A percentile compares a stretch with the other conserved stretches of the same genome.
phyloP scores from a whole-genome alignment of 2,329 filamentous ascomycete species.

The Penicillium expansum region DNA sequence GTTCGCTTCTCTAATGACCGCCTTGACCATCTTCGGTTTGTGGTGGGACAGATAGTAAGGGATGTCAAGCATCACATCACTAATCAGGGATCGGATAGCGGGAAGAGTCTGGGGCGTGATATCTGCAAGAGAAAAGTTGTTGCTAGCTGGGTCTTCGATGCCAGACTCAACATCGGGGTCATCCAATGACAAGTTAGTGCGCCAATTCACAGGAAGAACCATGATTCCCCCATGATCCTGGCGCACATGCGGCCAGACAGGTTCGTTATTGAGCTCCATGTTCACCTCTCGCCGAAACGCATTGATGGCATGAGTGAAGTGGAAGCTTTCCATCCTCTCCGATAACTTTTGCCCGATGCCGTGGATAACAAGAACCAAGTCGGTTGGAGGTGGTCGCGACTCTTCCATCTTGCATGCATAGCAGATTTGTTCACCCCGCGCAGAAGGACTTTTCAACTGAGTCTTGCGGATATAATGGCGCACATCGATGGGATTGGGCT shows the following conservation, averaged over 20 bases:
- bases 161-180: conserved; percentile 63
- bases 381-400: conserved; percentile 69
- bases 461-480: conserved; percentile 43
- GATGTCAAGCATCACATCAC: conserved; percentile 97
- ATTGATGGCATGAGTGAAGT: conserved; percentile 96
- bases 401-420: conserved; percentile 63
- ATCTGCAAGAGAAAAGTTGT: conserved; percentile 71
- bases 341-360: conserved; percentile 96
- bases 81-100: conserved; percentile 88
- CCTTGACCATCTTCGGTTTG: conserved; percentile 89
- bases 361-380: conserved; percentile 86
- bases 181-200: conserved; percentile 81
- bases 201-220: conserved; percentile 94
- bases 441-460: conserved; percentile 31
- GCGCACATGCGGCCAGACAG: conserved; percentile 72
- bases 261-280: conserved; percentile 70
- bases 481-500: conserved; percentile 42
- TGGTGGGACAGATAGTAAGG: conserved; percentile 97
- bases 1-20: conserved; percentile 86
- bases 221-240: conserved; percentile 83
- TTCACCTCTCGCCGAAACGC: conserved; percentile 83
- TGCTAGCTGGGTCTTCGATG: conserved; percentile 55
- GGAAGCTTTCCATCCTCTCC: conserved; percentile 90
- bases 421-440: conserved; percentile 35
- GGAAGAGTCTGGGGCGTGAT: conserved; percentile 90